Base-by-base conservation (phyloP, 306 rosid genomes). In the Gastrolobium villosum region DNA sequence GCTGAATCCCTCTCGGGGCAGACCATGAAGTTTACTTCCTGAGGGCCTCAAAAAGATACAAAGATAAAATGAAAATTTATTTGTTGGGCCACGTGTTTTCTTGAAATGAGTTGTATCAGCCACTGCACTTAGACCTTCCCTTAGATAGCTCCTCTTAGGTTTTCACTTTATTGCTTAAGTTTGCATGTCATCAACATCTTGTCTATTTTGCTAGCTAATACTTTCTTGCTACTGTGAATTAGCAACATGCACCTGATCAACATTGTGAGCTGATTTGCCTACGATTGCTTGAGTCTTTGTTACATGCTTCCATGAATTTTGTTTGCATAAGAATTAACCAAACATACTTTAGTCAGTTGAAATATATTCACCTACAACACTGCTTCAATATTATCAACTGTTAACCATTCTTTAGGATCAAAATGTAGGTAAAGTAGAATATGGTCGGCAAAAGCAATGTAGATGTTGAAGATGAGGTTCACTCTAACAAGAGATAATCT, bases 401-500 rank as follows among this genome's bases (percentile, higher is more conserved):
- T 89, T 88, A 78, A 89, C 86, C 77, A 56, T 86, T 88, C 85
- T 86, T 65, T 85, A 65, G 88, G 84, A 88, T 87, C 78, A 82
- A 77, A 70, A 62, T 84, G 90, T 94, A 86, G 96, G 91, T 84
- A 86, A 85, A 83, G 88, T 90, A 88, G 89, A 79, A 83, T 86
- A 78, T 78, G 88, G 72, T 88, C 92, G 87, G 59, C 88, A 86
- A 92, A 89, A 76, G 86, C 86, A 76, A 72, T 76, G 87, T 90
- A 88, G 88, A 84, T 87, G 81, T 84, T 84, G 89, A 91, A 84
- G 93, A 87, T 92, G 91, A 81, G 79, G 87, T 84, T 90, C 94
- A 83, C 82, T 83, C 70, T 79, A 84, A 54, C 71, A 72, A 80
- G 87, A 88, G 87, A 86, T 85, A 32, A 82, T 65, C 84, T 73